Conservation (phyloP, 1,284 basidiomycete species). For the Melampsora larici-populina region DNA sequence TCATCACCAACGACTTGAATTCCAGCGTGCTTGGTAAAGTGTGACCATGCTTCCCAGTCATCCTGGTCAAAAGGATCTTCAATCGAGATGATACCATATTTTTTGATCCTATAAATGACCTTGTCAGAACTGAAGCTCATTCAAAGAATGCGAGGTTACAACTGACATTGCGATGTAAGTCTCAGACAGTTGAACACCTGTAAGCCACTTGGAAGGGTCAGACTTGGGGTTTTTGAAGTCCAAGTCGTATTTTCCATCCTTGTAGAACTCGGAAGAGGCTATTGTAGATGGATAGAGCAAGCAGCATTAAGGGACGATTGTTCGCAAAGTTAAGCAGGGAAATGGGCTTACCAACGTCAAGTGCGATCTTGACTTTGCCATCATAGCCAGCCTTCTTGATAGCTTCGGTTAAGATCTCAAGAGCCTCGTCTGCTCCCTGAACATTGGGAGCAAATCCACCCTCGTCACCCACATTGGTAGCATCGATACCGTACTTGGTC, state of each 20-base stretch:
- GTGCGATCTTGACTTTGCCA: constrained; percentile 97
- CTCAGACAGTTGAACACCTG: constrained; percentile 86
- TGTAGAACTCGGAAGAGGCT: constrained; percentile 99
- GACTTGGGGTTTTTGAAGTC: constrained; percentile 98
- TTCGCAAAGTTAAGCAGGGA: not conserved
- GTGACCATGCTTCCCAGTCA: constrained; percentile 96
- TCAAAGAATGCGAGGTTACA: not conserved
- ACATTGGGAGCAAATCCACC: constrained; percentile 99
- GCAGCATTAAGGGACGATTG: not conserved
- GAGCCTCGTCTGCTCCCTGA: constrained; percentile 90
- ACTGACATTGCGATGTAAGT: constrained; percentile 72
- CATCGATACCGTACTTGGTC: constrained; percentile 98
- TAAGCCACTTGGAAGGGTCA: constrained; percentile 92
- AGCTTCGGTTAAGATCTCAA: constrained; percentile 90
- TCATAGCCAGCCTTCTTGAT: constrained; percentile 98
- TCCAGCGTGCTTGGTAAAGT: constrained; percentile 73
- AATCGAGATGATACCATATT: constrained; percentile 95
- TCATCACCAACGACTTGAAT: constrained; percentile 88
- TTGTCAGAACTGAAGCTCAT: not conserved
- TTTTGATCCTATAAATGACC: constrained; percentile 59
- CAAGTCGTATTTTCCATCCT: constrained; percentile 99
- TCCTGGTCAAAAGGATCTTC: constrained; percentile 99
- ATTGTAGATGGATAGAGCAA: not conserved
- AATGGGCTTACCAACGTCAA: constrained; percentile 66
- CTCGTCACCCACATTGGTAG: constrained; percentile 99